Percentiles rank a stretch among this genome's conserved stretches.
Conservation (phyloP, 768 basidiomycete genomes). For the Pisolithus microcarpus region DNA sequence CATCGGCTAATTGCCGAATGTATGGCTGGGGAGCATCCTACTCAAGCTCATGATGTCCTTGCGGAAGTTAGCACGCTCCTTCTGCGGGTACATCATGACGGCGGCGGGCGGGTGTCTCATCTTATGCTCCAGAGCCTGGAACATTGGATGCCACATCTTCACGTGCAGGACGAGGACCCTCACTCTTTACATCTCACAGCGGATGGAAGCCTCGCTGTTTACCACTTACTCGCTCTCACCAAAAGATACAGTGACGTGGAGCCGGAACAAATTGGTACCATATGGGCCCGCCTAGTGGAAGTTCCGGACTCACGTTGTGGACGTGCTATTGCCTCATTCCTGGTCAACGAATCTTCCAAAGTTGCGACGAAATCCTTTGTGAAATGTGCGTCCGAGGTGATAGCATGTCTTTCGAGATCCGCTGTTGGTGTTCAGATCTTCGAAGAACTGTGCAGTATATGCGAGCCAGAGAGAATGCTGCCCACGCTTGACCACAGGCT, state of each 20-base stretch:
- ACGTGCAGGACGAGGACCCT: slow-evolving; percentile 43
- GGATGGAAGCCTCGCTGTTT: slow-evolving; percentile 59
- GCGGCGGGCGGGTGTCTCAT: slow-evolving; percentile 43
- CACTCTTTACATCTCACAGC: slow-evolving; percentile 19
- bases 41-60: slow-evolving; percentile 57
- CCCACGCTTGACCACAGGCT: slow-evolving; percentile 69
- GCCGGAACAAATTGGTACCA: slow-evolving; percentile 69
- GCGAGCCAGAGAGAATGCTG: slow-evolving; percentile 81
- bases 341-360: slow-evolving; percentile 82
- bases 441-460: slow-evolving; percentile 76
- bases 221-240: slow-evolving; percentile 79
- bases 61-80: slow-evolving; percentile 67
- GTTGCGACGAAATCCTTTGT: slow-evolving; percentile 76
- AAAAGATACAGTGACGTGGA: slow-evolving; percentile 66
- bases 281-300: slow-evolving; percentile 77
- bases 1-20: slow-evolving; percentile 72
- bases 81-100: slow-evolving; percentile 50
- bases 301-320: slow-evolving; percentile 65
- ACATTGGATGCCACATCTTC: slow-evolving; percentile 75
- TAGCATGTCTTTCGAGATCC: slow-evolving; percentile 79
- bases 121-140: slow-evolving; percentile 74
- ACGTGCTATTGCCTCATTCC: slow-evolving; percentile 71
- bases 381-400: slow-evolving; percentile 68
- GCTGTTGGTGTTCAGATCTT: slow-evolving; percentile 65
- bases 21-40: slow-evolving; percentile 71